Evolutionary conservation across 129 eudicot species (phyloP), one percentile per base, ranked within the genome.

Genomic region (Dittrichia graveolens): DNA sequence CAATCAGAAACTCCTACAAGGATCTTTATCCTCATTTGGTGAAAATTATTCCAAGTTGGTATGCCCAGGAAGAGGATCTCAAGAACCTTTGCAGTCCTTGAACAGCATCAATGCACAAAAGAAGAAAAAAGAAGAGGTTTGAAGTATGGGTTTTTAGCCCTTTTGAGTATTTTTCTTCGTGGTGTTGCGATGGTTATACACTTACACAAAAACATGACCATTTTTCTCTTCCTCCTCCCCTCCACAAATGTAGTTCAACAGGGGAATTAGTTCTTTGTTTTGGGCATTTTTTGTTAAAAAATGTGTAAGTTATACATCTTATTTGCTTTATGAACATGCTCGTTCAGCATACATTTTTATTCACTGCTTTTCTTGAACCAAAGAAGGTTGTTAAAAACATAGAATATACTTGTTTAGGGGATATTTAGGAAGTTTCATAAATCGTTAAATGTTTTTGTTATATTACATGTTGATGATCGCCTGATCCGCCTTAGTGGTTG

Each of bases 21-120:
- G 96, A 88, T 76, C 79, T 89, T 40, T 81, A 84, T 65, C 97
- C 94, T 62, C 97, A 92, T 72, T 83, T 89, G 61, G 77, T 81
- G 0, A 89, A 89, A 85, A 89, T 92, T 10, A 87, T 92, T 66
- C 97, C 97, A 1, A 76, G 67, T 41, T 92, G 97, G 96, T 92
- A 86, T 81, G 91, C 96, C 13, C 88, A 89, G 65, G 97, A 89
- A 72, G 88, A 83, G 71, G 96, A 92, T 71, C 85, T 92, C 42
- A 92, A 85, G 85, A 92, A 89, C 75, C 91, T 92, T n/a, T 78
- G 78, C 85, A 88, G 86, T 81, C 97, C 96, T 65, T 88, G 75
- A 88, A 73, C 69, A 8, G 2, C 42, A 42, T 35, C 2, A 14
- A 72, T 34, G 76, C 76, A 8, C 24, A 50, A 62, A 46, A 13